Conservation (phyloP, 371 early-diverging fungal species). For the Mycotypha africana region DNA sequence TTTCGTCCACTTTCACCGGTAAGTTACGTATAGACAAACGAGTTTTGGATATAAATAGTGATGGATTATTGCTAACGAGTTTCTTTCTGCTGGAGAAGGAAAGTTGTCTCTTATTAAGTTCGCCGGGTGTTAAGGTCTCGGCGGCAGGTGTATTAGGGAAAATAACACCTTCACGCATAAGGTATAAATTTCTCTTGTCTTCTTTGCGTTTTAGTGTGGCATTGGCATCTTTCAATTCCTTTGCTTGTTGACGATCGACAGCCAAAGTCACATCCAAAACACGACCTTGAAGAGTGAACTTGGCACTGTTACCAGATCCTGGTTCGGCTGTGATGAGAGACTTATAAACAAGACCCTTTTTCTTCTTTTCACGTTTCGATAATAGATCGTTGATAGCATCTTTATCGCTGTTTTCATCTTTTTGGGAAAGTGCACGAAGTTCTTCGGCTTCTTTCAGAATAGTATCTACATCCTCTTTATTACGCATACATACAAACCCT, state of each 20-base stretch:
- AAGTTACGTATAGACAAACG: slow-evolving; percentile 86
- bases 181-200: slow-evolving; percentile 79
- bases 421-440: slow-evolving; percentile 36
- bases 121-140: slow-evolving; percentile 58
- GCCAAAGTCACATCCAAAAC: slow-evolving; percentile 78
- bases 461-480: slow-evolving; percentile 65
- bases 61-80: slow-evolving; percentile 75
- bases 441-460: slow-evolving; percentile 66
- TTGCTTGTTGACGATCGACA: slow-evolving; percentile 70
- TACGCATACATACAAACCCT: slow-evolving; percentile 86
- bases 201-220: slow-evolving; percentile 56
- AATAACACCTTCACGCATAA: slow-evolving; percentile 76
- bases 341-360: slow-evolving; percentile 51
- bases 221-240: slow-evolving; percentile 59
- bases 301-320: slow-evolving; percentile 46
- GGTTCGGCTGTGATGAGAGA: slow-evolving; percentile 68
- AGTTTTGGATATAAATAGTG: slow-evolving; percentile 82
- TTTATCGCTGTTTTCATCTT: slow-evolving; percentile 33
- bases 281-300: slow-evolving; percentile 78
- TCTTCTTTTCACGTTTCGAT: slow-evolving; percentile 46
- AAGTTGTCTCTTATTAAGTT: slow-evolving; percentile 72
- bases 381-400: slow-evolving; percentile 27
- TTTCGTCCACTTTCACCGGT: slow-evolving; percentile 69
- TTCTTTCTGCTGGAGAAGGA: slow-evolving; percentile 77
- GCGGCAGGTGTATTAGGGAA: slow-evolving; percentile 86